A percentile compares a stretch with the other conserved stretches of the same genome.
Evolutionary conservation across 805 yeast species (phyloP).

Genomic region (Pichia pseudocactophila): DNA sequence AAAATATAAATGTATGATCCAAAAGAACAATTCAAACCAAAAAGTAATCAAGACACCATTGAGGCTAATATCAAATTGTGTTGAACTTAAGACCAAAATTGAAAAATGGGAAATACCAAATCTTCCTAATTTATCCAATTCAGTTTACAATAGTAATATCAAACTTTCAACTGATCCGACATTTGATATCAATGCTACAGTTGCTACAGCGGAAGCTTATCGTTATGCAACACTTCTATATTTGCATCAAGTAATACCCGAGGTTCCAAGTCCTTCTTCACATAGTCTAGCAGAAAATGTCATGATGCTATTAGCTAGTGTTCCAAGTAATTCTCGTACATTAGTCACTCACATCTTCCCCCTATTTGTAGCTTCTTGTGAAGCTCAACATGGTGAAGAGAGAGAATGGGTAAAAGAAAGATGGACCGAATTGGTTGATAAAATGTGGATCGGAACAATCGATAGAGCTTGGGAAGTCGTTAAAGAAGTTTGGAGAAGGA

Average conservation of each 20-base stretch:
- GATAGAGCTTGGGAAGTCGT: conserved; percentile 61
- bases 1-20: conserved; percentile 10
- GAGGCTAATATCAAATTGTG: conserved; percentile 44
- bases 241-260: conserved; percentile 65
- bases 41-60: conserved; percentile 30
- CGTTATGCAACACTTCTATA: conserved; percentile 49
- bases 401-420: conserved; percentile 51
- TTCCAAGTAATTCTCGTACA: conserved; percentile 50
- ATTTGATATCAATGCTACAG: conserved; percentile 50
- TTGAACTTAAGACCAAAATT: conserved; percentile 42
- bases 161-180: conserved; percentile 27
- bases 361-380: conserved; percentile 55
- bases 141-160: conserved; percentile 19
- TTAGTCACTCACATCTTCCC: conserved; percentile 58
- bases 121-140: conserved; percentile 24
- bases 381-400: conserved; percentile 49
- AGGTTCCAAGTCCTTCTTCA: conserved; percentile 46
- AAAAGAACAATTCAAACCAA: conserved; percentile 14
- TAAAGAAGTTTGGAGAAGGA: conserved; percentile 62
- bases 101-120: conserved; percentile 47
- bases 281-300: conserved; percentile 52
- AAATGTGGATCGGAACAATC: conserved; percentile 58
- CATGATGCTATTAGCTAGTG: conserved; percentile 49
- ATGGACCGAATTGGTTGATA: conserved; percentile 45
- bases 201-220: conserved; percentile 66